Base-by-base conservation (phyloP, 2,329 filamentous ascomycete species). In the Ophiostoma perfectum region DNA sequence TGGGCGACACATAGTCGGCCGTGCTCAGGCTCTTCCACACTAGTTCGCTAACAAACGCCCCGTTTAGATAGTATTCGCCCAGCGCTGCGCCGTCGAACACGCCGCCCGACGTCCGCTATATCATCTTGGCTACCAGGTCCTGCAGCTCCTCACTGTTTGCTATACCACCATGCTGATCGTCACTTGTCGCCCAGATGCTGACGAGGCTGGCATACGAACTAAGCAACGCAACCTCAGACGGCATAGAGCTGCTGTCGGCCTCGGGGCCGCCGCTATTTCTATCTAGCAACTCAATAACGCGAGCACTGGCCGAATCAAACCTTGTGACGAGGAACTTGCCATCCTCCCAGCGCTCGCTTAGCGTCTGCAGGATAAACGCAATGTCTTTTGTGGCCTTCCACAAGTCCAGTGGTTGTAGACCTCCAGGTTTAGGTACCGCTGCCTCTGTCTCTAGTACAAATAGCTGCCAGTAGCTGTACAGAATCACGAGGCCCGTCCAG, bases 381-480 rank as follows among this genome's bases (percentile, higher is more conserved):
- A 72, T 70, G 52, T 74, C 71, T 36, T 74, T 71, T n/a, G 73
- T 70, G 4, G 70, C 70, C 52, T 70, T 72, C 73, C 73, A 74
- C 6, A 74, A 69, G 62, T 73, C 70, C 0, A 72, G 55, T 12
- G 66, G 58, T 14, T 41, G 36, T 5, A 36, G 58, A 4, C 12
- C 14, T 39, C 16, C 36, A 12, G 5, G 36, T 60, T 3, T 16
- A 27, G 27, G 27, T 27, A 27, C 27, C 27, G 27, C 27, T 27
- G 27, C 2, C 27, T 16, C 38, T 14, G 38, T n/a, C 7, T 6
- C 14, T 9, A 7, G 12, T 12, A 16, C 36, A n/a, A 14, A 14
- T 11, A 74, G 70, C 39, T 64, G 52, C 72, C 73, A 73, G 52
- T 72, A 74, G 66, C 71, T 72, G 66, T 73, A 71, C n/a, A 74